Base-by-base conservation (phyloP, 75 land plant genomes). In the Sequoiadendron giganteum region DNA sequence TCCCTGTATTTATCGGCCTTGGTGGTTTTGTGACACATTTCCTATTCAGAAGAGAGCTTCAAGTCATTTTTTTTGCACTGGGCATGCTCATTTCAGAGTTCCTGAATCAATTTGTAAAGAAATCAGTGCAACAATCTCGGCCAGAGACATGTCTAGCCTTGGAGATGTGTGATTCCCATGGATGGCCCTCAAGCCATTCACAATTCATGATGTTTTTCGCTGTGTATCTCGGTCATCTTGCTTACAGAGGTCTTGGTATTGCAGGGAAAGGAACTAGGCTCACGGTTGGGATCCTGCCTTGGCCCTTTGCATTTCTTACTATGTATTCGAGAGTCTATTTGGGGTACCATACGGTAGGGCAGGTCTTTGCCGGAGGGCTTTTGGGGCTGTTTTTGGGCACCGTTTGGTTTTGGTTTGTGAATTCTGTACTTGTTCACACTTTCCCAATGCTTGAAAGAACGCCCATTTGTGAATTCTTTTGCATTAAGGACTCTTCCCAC, bases 171-270 rank as follows among this genome's bases (percentile, higher is more conserved):
- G 99, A 98, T 73, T 98, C 99, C 30, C 95, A 98, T 68, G 99
- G 99, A 30, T 98, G 99, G 99, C 99, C 99, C n/a, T 98, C 99
- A 25, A 94, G 96, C 84, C 99, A 98, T 88, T 96, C 99, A 2
- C 99, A 97, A 88, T 98, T 92, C 92, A 98, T 98, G 99, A 90
- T 94, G 90, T 98, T 98, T 91, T 97, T 98, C 88, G 92, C 99
- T 32, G 87, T 91, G 49, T 98, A 95, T 83, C 89, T 94, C 83
- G 85, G 93, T 10, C 93, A 97, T 11, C 88, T 95, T 55, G 87
- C 85, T 14, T 78, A 45, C 42, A 90, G 86, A 18, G 84, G 92
- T 47, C 68, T 86, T 32, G 88, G 90, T 10, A 85, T 91, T 54
- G 89, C 90, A 10, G 47, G 89, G 18, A 76, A 45, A 40, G 78